These are phyloP conservation scores for Smallanthus sonchifolius DNA, from an alignment of 129 eudicot genomes.

Conservation along the genomic window DNA sequence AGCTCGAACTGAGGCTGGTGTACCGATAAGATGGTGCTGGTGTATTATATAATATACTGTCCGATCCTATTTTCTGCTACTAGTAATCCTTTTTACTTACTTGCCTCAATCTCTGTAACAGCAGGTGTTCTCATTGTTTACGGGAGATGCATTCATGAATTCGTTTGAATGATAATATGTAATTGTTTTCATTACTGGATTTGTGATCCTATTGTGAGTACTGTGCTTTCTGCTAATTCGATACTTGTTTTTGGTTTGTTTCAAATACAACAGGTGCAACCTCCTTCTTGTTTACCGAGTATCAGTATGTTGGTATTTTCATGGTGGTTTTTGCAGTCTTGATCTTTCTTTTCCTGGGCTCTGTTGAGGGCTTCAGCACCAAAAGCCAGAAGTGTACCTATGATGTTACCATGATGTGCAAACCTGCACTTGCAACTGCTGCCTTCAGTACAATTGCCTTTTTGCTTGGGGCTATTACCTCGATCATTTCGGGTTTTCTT, in stretches of 20 bases:
- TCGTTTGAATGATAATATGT: background rate
- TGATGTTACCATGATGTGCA: slow-evolving; percentile 45
- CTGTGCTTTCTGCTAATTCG: background rate
- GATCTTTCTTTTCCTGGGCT: slow-evolving; percentile 72
- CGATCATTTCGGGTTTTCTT: slow-evolving; percentile 72
- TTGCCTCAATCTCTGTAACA: no score
- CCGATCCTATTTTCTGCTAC: no score
- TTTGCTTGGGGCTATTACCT: slow-evolving; percentile 76
- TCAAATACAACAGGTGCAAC: slow-evolving; percentile 58
- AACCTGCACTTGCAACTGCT: slow-evolving; percentile 86
- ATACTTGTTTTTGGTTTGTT: background rate
- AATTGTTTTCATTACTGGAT: background rate
- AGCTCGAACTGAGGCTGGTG: no score
- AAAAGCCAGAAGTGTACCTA: slow-evolving; percentile 63
- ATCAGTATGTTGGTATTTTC: slow-evolving; percentile 78
- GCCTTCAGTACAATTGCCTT: slow-evolving; percentile 68
- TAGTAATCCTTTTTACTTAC: no score
- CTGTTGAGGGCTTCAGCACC: slow-evolving; percentile 75
- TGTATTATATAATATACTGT: no score
- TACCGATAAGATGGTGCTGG: no score
- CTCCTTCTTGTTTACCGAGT: slow-evolving; percentile 64
- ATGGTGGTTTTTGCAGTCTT: slow-evolving; percentile 80
- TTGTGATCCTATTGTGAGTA: background rate
- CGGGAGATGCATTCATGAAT: no score
- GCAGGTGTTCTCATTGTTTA: no score